These are phyloP conservation scores for Geoglossum glabrum DNA, from an alignment of 495 filamentous ascomycete species.

Conservation along the genomic window DNA sequence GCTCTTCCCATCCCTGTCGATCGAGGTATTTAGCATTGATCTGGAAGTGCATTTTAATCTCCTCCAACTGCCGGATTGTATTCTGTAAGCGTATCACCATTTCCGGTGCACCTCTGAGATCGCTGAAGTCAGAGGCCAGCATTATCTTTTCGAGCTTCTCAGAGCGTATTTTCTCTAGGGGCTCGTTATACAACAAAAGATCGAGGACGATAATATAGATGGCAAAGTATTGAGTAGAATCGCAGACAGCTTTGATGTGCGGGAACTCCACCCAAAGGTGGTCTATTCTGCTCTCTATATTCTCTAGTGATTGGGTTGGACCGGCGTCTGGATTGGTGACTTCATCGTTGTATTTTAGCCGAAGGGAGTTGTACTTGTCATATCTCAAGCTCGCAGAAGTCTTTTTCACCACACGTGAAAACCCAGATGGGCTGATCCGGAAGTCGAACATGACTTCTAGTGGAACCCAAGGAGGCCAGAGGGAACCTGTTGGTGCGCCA, in stretches of 20 bases:
- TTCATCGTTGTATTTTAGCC: constrained; percentile 93
- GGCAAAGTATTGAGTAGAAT: constrained; percentile 89
- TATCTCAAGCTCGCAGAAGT: constrained; percentile 86
- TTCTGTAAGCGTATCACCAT: constrained; percentile 84
- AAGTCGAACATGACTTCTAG: constrained; percentile 98
- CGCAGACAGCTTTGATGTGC: constrained; percentile 74
- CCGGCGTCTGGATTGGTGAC: constrained; percentile 41
- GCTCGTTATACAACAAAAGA: constrained; percentile 84
- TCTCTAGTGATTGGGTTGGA: constrained; percentile 17
- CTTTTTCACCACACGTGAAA: constrained; percentile 82
- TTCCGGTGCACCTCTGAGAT: constrained; percentile 79
- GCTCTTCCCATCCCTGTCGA: constrained; percentile 76
- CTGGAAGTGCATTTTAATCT: constrained; percentile 93
- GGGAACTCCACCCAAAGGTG: constrained; percentile 95
- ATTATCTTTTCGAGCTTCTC: constrained; percentile 96
- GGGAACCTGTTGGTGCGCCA: constrained; percentile 60
- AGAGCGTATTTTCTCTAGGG: constrained; percentile 80
- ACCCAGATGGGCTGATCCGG: constrained; percentile 74
- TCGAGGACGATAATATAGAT: constrained; percentile 95
- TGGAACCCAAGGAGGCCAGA: constrained; percentile 95
- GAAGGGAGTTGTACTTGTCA: constrained; percentile 95
- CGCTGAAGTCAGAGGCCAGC: constrained; percentile 98
- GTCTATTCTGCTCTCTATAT: constrained; percentile 64
- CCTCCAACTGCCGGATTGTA: constrained; percentile 79
- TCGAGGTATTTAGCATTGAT: constrained; percentile 77